A percentile compares a stretch with the other conserved stretches of the same genome.
These are phyloP conservation scores for Sporisorium reilianum DNA, from an alignment of 1,284 basidiomycete genomes.

Conservation along the genomic window DNA sequence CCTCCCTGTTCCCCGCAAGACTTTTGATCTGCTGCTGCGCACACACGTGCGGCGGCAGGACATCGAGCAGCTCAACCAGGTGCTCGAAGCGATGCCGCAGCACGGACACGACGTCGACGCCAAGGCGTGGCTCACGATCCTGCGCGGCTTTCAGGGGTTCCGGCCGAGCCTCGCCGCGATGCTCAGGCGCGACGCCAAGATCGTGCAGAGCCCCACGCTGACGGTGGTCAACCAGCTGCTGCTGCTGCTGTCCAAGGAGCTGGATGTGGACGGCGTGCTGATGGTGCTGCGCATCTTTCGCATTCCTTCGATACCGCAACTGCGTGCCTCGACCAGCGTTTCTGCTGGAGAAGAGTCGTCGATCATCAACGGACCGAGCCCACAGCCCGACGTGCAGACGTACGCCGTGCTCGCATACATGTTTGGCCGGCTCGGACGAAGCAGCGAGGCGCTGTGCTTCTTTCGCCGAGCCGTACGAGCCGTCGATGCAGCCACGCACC, in stretches of 20 bases:
- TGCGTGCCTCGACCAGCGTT: neutral
- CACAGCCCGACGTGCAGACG: conserved; percentile 23
- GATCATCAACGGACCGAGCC: conserved; percentile 26
- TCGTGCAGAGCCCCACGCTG: conserved; percentile 38
- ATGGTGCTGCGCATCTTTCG: conserved; percentile 38
- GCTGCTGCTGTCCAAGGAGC: conserved; percentile 13
- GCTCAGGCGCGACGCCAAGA: conserved; percentile 27
- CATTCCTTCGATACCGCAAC: conserved; percentile 16
- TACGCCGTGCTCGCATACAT: conserved; percentile 22
- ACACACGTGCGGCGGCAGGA: conserved; percentile 38
- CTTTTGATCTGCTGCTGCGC: conserved; percentile 41
- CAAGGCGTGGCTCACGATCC: conserved; percentile 43
- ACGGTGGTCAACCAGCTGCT: conserved; percentile 34
- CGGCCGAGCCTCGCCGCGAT: conserved; percentile 30
- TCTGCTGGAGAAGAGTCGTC: neutral
- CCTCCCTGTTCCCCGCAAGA: conserved; percentile 35
- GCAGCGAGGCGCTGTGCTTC: conserved; percentile 17
- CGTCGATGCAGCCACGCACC: neutral
- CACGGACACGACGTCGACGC: conserved; percentile 36
- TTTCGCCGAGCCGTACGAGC: conserved; percentile 18
- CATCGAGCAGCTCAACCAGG: conserved; percentile 33
- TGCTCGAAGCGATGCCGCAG: conserved; percentile 37
- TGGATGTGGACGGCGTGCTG: conserved; percentile 31
- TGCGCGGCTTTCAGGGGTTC: conserved; percentile 38
- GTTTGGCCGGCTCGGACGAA: conserved; percentile 29